These are phyloP conservation scores for Crithidia fasciculata DNA, from an alignment of 208 protist genomes.

Conservation along the genomic window DNA sequence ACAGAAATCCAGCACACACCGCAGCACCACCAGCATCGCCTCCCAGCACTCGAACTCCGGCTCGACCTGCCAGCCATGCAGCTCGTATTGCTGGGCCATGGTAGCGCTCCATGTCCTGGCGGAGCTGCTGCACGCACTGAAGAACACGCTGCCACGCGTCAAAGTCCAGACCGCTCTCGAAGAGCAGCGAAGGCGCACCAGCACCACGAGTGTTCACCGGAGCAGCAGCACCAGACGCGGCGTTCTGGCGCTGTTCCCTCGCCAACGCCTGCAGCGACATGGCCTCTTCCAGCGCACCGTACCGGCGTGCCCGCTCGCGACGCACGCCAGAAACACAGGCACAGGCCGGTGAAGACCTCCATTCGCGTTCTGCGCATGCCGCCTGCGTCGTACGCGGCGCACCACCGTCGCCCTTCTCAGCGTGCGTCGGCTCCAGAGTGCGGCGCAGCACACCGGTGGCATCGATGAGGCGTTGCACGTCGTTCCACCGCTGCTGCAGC, in stretches of 20 bases:
- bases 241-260: conserved; percentile 15
- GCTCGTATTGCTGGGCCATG: conserved; percentile 44
- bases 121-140: conserved; percentile 54
- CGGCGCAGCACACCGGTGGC: conserved; percentile 39
- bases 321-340: conserved; percentile 74
- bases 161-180: conserved; percentile 45
- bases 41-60: conserved; percentile 92
- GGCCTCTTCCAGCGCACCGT: conserved; percentile 44
- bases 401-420: not conserved
- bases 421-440: conserved; percentile 5
- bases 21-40: conserved; percentile 68
- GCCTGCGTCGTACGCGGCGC: not conserved
- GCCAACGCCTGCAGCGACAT: conserved; percentile 43
- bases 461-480: conserved; percentile 60
- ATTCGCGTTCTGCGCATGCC: conserved; percentile 40
- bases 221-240: no score
- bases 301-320: conserved; percentile 71
- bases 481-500: conserved; percentile 69
- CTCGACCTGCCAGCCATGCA: conserved; percentile 39
- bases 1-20: conserved; percentile 75
- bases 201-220: not conserved
- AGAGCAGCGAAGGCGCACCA: conserved; percentile 18
- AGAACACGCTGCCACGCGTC: conserved; percentile 66
- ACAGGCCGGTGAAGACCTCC: conserved; percentile 87
- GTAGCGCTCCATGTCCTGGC: conserved; percentile 74